Conservation (phyloP, 2,329 filamentous ascomycete genomes). For the Xylariales sp. region DNA sequence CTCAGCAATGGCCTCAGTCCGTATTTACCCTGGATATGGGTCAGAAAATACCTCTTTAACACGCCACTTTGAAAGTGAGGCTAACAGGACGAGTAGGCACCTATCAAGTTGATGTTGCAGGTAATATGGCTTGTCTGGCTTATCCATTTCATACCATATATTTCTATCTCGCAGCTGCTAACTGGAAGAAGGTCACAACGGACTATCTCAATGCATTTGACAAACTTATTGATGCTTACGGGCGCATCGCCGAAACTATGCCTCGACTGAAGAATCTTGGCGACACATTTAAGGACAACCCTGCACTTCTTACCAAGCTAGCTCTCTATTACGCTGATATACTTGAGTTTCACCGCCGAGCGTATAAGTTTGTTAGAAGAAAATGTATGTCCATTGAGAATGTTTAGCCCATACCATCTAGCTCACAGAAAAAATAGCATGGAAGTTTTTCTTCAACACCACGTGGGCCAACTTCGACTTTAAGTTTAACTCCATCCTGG, state of each 20-base stretch:
- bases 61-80: background rate
- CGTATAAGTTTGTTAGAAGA: conserved; percentile 22
- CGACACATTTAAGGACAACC: conserved; percentile 10
- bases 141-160: background rate
- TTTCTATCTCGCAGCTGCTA: too few relatives aligned
- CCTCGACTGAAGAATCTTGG: conserved; percentile 11
- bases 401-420: background rate
- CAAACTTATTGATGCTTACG: conserved; percentile 18
- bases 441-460: conserved; percentile 22
- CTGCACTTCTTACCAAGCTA: conserved; percentile 10
- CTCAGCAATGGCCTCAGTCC: conserved; percentile 25
- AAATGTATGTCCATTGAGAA: conserved; percentile 10
- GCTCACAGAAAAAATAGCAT: conserved; percentile 14
- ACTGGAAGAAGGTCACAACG: conserved; percentile 16
- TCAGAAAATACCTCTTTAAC: background rate
- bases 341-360: conserved; percentile 21
- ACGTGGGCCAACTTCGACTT: conserved; percentile 17
- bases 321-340: conserved; percentile 22
- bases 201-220: conserved; percentile 23
- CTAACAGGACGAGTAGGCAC: conserved; percentile 17
- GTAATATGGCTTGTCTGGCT: conserved; percentile 2
- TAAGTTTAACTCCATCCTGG: conserved; percentile 21
- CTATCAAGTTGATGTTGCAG: conserved; percentile 24
- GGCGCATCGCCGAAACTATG: conserved; percentile 15
- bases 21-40: conserved; percentile 23